Conservation (phyloP, 441 rosid genomes). For the Gossypium gossypioides region DNA sequence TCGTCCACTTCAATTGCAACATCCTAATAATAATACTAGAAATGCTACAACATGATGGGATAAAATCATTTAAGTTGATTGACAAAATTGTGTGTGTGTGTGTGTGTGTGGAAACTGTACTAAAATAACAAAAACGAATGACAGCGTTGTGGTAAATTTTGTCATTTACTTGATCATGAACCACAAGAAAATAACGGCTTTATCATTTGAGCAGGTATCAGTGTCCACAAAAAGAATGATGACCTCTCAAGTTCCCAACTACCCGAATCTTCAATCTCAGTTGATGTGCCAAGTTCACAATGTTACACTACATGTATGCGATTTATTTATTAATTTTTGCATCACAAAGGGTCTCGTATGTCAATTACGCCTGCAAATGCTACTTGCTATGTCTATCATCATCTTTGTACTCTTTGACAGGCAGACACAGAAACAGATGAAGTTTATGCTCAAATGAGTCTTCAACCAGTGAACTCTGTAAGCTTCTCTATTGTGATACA, state of each 20-base stretch:
- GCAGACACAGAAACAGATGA: slow-evolving; percentile 91
- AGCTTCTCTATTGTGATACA: slow-evolving; percentile 21
- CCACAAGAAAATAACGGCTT: neutral
- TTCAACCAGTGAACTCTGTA: slow-evolving; percentile 83
- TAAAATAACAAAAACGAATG: neutral
- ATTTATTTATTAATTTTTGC: neutral
- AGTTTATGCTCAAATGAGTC: slow-evolving; percentile 91
- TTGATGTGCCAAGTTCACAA: slow-evolving; percentile 91
- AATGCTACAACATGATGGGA: too few relatives aligned
- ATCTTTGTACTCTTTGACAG: slow-evolving; percentile 25
- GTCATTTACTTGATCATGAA: neutral
- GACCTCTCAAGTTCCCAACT: slow-evolving; percentile 80
- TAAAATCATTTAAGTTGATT: neutral
- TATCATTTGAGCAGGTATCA: slow-evolving; percentile 46
- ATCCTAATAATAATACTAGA: too few relatives aligned
- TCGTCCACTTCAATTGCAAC: neutral
- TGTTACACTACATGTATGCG: slow-evolving; percentile 70
- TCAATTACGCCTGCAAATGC: slow-evolving; percentile 3
- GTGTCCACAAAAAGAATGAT: slow-evolving; percentile 80
- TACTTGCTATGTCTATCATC: neutral
- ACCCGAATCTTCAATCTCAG: slow-evolving; percentile 88
- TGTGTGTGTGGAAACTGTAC: neutral
- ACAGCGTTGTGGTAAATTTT: neutral
- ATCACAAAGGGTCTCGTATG: slow-evolving; percentile 37
- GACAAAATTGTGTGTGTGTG: neutral